phyloP scores from a whole-genome alignment of 768 basidiomycete species.

The Sporobolomyces pararoseus region DNA sequence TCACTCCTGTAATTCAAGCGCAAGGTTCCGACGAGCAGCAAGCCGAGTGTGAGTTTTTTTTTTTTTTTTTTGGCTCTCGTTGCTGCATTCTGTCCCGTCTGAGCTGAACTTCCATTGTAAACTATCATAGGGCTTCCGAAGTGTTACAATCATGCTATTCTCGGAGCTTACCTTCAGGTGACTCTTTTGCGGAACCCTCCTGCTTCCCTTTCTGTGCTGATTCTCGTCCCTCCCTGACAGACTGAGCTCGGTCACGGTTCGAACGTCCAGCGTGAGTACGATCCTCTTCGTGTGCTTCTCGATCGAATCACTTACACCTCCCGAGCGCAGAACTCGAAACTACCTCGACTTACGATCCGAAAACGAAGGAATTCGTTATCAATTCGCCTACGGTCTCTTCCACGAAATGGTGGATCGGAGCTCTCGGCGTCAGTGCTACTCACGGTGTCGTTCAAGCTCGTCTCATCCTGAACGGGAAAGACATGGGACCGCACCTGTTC shows the following conservation, averaged over 20 bases:
- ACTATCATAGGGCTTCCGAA: conserved; percentile 55
- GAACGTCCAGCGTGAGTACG: conserved; percentile 33
- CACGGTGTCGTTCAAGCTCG: conserved; percentile 54
- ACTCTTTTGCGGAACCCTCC: too few species aligned
- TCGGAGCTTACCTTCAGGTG: conserved; percentile 50
- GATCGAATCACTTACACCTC: not conserved
- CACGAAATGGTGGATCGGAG: conserved; percentile 52
- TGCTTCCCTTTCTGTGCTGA: not conserved
- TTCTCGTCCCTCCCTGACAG: conserved; percentile 48
- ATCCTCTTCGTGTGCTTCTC: not conserved
- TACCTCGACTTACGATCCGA: conserved; percentile 51
- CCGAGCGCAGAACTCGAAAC: conserved; percentile 49
- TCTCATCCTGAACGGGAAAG: conserved; percentile 51
- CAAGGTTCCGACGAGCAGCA: conserved; percentile 61
- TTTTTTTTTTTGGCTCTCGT: not conserved
- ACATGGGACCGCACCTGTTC: conserved; percentile 53
- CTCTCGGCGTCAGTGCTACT: conserved; percentile 48
- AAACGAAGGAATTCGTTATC: conserved; percentile 51
- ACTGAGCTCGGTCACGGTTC: conserved; percentile 58
- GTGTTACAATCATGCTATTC: conserved; percentile 58
- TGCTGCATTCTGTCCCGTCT: not conserved
- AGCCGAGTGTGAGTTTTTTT: conserved; percentile 38
- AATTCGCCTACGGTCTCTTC: conserved; percentile 53
- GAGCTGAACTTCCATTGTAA: not conserved
- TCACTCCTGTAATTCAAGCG: conserved; percentile 64